Conservation (phyloP, 345 rosid genomes). For the Gossypium anomalum region DNA sequence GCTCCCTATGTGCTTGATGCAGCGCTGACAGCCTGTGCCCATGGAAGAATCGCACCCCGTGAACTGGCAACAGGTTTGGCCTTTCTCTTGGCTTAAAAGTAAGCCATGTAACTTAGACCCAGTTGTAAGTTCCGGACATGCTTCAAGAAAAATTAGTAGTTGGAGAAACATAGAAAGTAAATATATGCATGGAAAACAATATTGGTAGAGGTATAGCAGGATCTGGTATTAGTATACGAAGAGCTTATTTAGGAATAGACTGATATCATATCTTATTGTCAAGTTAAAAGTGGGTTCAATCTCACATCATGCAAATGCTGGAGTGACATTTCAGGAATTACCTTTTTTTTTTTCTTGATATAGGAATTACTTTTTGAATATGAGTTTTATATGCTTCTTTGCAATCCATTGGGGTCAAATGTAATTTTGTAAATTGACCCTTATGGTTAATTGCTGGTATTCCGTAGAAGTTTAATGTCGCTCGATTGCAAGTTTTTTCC, state of each 20-base stretch:
- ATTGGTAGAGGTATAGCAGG: background rate
- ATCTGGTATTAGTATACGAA: background rate
- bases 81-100: conserved; percentile 6
- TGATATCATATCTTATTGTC: conserved; percentile 5
- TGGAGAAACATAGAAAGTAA: background rate
- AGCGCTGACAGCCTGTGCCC: conserved; percentile 87
- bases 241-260: background rate
- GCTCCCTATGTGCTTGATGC: conserved; percentile 85
- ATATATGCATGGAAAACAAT: background rate
- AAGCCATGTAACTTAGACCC: background rate
- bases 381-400: conserved; percentile 2
- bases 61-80: conserved; percentile 90
- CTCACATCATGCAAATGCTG: background rate
- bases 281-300: background rate
- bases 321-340: background rate
- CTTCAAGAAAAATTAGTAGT: background rate
- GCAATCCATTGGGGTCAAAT: background rate
- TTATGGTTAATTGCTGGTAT: background rate
- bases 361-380: background rate
- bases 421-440: background rate
- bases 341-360: background rate
- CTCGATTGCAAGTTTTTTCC: background rate
- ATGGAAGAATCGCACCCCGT: conserved; percentile 87
- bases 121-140: background rate
- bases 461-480: background rate